These are phyloP conservation scores for Artomyces pyxidatus DNA, from an alignment of 768 basidiomycete genomes.

Conservation along the genomic window DNA sequence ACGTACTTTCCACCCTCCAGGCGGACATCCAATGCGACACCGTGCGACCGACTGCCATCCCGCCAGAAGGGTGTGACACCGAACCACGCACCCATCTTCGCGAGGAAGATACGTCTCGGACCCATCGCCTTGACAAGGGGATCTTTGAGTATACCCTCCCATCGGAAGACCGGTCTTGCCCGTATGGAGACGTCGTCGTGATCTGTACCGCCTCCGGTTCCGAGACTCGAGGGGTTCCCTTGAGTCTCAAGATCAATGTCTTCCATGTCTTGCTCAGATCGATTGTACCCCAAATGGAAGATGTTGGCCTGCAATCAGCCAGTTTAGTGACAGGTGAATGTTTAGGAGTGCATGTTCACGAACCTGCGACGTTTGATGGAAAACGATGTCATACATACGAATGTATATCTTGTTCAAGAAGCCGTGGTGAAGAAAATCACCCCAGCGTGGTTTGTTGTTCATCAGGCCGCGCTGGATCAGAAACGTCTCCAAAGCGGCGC, in stretches of 20 bases:
- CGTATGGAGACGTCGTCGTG: slow-evolving; percentile 56
- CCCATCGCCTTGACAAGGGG: slow-evolving; percentile 30
- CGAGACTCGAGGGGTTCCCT: slow-evolving; percentile 44
- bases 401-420: slow-evolving; percentile 68
- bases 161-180: slow-evolving; percentile 53
- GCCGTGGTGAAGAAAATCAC: slow-evolving; percentile 51
- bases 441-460: slow-evolving; percentile 33
- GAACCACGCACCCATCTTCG: slow-evolving; percentile 61
- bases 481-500: slow-evolving; percentile 56
- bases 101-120: slow-evolving; percentile 13
- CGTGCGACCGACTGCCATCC: slow-evolving; percentile 39
- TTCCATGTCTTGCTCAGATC: slow-evolving; percentile 51
- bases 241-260: slow-evolving; percentile 49
- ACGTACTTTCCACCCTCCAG: slow-evolving; percentile 54
- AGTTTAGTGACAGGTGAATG: slow-evolving; percentile 1
- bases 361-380: slow-evolving; percentile 44
- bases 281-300: slow-evolving; percentile 50
- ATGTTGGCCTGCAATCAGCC: slow-evolving; percentile 40
- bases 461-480: slow-evolving; percentile 53
- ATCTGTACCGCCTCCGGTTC: slow-evolving; percentile 65
- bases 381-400: slow-evolving; percentile 61
- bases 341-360: slow-evolving; percentile 14
- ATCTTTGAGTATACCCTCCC: slow-evolving; percentile 63
- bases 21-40: slow-evolving; percentile 51
- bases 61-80: slow-evolving; percentile 61